Percentiles rank a stretch among this genome's conserved stretches.
Conservation (phyloP, 805 yeast species). For the Pichia kluyveri region DNA sequence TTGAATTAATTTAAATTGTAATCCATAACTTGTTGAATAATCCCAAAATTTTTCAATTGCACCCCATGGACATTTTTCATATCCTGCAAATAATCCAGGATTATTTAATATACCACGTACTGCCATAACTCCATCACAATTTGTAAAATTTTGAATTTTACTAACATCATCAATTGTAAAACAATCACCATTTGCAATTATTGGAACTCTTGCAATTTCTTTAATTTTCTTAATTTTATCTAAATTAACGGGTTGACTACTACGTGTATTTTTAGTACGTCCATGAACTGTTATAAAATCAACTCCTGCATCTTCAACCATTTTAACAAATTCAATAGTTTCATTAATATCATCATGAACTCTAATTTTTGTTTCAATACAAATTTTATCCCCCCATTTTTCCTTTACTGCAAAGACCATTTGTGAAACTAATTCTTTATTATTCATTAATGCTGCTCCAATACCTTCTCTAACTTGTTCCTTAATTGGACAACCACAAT, state of each 20-base stretch:
- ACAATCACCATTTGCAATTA: constrained; percentile 98
- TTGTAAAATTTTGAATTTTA: constrained; percentile 53
- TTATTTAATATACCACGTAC: constrained; percentile 81
- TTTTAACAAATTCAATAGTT: constrained; percentile 62
- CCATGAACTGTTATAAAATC: constrained; percentile 95
- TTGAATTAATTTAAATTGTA: constrained; percentile 76
- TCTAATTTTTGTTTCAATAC: constrained; percentile 86
- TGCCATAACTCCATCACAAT: constrained; percentile 91
- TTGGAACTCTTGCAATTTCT: constrained; percentile 56
- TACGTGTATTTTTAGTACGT: constrained; percentile 74
- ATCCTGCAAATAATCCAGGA: constrained; percentile 83
- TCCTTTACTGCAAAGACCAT: constrained; percentile 82
- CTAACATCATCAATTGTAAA: constrained; percentile 57
- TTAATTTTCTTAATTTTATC: constrained; percentile 70
- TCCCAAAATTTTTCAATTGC: constrained; percentile 82
- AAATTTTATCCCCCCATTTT: constrained; percentile 60
- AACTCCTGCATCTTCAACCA: constrained; percentile 79
- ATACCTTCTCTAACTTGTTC: constrained; percentile 94
- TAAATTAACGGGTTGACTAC: constrained; percentile 72
- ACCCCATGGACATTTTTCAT: constrained; percentile 74
- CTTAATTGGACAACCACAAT: constrained; percentile 95
- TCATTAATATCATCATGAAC: constrained; percentile 70
- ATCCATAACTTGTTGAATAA: constrained; percentile 66
- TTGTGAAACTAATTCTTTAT: constrained; percentile 66
- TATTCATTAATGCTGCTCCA: constrained; percentile 89